Base-by-base conservation (phyloP, 176 grass and related monocot species). In the Zea mays region DNA sequence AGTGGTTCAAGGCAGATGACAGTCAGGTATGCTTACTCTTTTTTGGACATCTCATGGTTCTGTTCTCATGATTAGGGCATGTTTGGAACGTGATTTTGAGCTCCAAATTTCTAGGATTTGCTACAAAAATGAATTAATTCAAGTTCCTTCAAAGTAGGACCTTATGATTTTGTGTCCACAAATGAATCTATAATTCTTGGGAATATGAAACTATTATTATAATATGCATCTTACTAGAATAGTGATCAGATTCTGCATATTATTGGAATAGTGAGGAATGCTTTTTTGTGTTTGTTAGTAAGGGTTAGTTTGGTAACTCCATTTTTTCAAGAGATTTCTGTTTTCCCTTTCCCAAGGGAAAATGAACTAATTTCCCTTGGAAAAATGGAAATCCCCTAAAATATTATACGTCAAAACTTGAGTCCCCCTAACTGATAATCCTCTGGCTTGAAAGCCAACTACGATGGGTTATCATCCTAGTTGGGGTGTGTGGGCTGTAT, bases 1-100 rank as follows among this genome's bases (percentile, higher is more conserved):
- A 91, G 62, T 99, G 96, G 96, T 96, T 91, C 37, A 92, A 99
- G 86, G 85, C 83, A 77, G 82, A 99, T 44, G 96, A 99, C 69
- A 93, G 57, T 47, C 85, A 84, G 96, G 96, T 99, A 93, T 72
- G 44, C 39, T 62, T 48, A 13, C 47, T 78, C 33, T 27, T 76
- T 62, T 75, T 8, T 50, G 55, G 50, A 54, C 40, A 72, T 57
- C 9, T 79, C 42, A 63, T 46, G 10, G 10, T 51, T 42, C n/a
- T 67, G 65, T 5, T 47, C 42, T 13, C 42, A 69, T 47, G 21
- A 46, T 13, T 27, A 16, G 20, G 12, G 20, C 20, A 3, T 69
- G 20, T 34, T 69, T 69, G 67, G 44, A 34, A 70, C 15, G 44
- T 70, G 3, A 1, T 34, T 69, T 10, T 49, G 67, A 46, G 44